Evolutionary conservation across 345 rosid genomes (phyloP).

Genomic region (Populus nigra): DNA sequence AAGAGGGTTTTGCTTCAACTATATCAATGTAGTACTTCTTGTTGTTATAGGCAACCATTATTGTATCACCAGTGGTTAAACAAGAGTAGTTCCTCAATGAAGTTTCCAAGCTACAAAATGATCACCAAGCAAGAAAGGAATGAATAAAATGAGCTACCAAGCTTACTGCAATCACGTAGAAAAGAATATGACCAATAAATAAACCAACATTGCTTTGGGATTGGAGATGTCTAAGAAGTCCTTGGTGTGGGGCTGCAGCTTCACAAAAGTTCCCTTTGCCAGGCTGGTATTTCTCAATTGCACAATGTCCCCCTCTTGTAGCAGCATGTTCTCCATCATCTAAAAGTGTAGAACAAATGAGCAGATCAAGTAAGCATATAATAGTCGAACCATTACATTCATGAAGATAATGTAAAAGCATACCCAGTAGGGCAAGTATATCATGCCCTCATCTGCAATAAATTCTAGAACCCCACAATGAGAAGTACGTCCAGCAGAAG

Average conservation of each 20-base stretch:
- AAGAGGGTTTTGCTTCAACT: slow-evolving; percentile 59
- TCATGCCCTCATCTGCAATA: slow-evolving; percentile 61
- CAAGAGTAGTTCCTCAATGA: slow-evolving; percentile 69
- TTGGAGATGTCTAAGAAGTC: slow-evolving; percentile 64
- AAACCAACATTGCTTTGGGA: slow-evolving; percentile 69
- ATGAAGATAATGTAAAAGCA: neutral
- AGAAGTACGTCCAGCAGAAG: slow-evolving; percentile 35
- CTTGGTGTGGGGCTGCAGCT: slow-evolving; percentile 61
- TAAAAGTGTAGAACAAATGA: slow-evolving; percentile 9
- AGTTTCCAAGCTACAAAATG: slow-evolving; percentile 60
- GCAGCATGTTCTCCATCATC: slow-evolving; percentile 78
- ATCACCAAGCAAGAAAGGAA: neutral
- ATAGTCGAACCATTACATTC: neutral
- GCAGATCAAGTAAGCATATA: neutral
- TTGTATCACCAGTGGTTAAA: slow-evolving; percentile 59
- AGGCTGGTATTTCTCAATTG: slow-evolving; percentile 46
- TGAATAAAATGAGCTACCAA: neutral
- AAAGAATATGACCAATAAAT: neutral
- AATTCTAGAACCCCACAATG: slow-evolving; percentile 72
- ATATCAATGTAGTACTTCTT: slow-evolving; percentile 58
- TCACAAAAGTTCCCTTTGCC: slow-evolving; percentile 57
- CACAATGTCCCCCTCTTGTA: slow-evolving; percentile 59
- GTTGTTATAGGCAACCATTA: slow-evolving; percentile 68
- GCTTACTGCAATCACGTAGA: neutral
- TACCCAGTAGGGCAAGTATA: slow-evolving; percentile 71